Evolutionary conservation across 2,329 filamentous ascomycete genomes (phyloP), one percentile per base, ranked within the genome.

Genomic region (Aureobasidium uvarum): DNA sequence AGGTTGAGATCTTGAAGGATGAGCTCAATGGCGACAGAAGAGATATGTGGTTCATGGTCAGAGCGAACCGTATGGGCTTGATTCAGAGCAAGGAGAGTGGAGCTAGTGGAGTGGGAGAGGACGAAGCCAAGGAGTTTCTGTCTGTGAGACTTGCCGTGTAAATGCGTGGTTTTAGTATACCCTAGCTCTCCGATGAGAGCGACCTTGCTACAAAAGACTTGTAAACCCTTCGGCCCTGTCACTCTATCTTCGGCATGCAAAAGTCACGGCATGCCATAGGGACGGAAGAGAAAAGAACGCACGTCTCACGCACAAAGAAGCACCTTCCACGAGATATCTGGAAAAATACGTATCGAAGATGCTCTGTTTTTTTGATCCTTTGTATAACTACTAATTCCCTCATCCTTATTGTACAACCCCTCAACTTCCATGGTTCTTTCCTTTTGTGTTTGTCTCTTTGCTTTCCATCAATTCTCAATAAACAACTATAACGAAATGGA

Each of bases 11-110:
- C 0, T 75, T 92, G 8, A 83, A 81, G 0, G 89, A 87, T 0
- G 84, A 89, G 69, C 77, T 97, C 2, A 87, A 88, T 43, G 92
- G 91, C 0, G 89, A 96, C 71, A 81, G 92, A 63, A 84, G 84
- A 68, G 91, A 96, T 72, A 87, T 97, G 78, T 97, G 92, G 92
- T 90, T 86, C 79, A 81, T 84, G 70, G 78, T 96, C 28, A 83
- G 88, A 70, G 84, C 81, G 66, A 85, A 83, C 48, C 85, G 81
- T 70, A 78, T 96, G 65, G 91, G 92, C 0, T 79, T 96, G 73
- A 87, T 98, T 71, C 86, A 90, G 68, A 80, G 82, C 62, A 81
- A 78, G 55, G 80, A 86, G 71, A 85, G 83, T 2, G 86, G 89
- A 50, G 79, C 81, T 20, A 92, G 89, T 0, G 80, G 85, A 36